Percentiles rank a stretch among this genome's conserved stretches.
phyloP scores from a whole-genome alignment of 129 eudicot species.

The Ambrosia artemisiifolia region DNA sequence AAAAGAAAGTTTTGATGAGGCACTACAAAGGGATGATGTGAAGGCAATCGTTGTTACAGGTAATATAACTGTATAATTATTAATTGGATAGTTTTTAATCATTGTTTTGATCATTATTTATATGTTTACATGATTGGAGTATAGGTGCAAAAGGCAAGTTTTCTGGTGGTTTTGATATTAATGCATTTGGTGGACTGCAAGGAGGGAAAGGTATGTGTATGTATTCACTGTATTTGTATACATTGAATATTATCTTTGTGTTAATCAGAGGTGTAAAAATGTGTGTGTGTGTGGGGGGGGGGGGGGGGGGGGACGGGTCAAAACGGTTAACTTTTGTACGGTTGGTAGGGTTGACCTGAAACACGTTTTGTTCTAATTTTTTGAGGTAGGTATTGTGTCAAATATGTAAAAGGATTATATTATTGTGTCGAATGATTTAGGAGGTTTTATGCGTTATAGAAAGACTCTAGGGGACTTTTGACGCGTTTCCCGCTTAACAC shows the following conservation, averaged over 20 bases:
- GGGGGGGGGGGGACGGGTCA: too few species aligned
- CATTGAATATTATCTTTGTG: background rate
- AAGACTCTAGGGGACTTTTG: background rate
- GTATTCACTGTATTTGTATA: background rate
- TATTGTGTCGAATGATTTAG: background rate
- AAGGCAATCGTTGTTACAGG: constrained; percentile 98
- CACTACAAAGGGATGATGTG: constrained; percentile 82
- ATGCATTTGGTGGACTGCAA: constrained; percentile 73
- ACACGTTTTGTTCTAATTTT: background rate
- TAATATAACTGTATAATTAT: constrained; percentile 25
- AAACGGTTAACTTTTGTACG: background rate
- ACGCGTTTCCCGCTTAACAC: background rate
- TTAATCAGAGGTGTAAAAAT: background rate
- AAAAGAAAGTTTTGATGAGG: constrained; percentile 64
- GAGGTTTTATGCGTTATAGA: background rate
- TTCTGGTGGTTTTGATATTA: constrained; percentile 98
- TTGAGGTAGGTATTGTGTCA: background rate
- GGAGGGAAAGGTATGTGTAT: constrained; percentile 51
- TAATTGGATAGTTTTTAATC: background rate
- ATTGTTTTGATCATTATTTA: background rate
- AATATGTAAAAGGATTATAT: background rate
- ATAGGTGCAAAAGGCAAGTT: constrained; percentile 86
- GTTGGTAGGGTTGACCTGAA: background rate
- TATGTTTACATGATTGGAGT: constrained; percentile 27
- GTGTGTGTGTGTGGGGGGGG: too few species aligned